Base-by-base conservation (phyloP, 208 protist species). In the Leptomonas seymouri region DNA sequence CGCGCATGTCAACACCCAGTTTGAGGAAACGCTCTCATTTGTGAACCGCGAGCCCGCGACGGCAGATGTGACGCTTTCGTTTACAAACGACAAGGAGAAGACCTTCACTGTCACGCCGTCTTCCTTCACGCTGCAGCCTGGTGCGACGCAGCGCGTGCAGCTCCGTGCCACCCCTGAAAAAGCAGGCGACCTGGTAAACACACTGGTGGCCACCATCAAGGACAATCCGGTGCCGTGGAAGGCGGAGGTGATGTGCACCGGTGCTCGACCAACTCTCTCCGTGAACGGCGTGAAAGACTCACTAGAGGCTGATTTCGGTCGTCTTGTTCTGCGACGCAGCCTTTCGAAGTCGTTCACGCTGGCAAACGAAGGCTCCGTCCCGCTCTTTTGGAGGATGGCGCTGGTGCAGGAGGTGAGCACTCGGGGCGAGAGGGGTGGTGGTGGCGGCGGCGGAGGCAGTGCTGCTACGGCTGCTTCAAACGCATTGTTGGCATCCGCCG, bases 201-300 rank as follows among this genome's bases (percentile, higher is more conserved):
- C 46, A 12, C 78, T 99, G 28, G 71, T 98, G 45, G 94, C 89
- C 27, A 86, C 77, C 45, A 83, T 99, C 51, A 90, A 87, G 70
- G 89, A 98, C 74, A 98, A 98, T 71, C 97, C 97, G 23, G 75
- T 83, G 54, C 95, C 96, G 46, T 95, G 94, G 81, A 73, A 66
- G 54, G 91, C 97, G 63, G 70, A 90, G 44, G 71, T 99, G 48
- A 74, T 48, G 14, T 97, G 89, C 76, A 85, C 87, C 23, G 97
- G 97, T 42, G 83, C 85, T 7, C 80, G 82, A 6, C 97, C 97
- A 21, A 78, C 78, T 5, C 67, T 98, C 23, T 84, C 81, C n/a
- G 62, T 93, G 23, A 75, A 94, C 77, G 95, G 74, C 50, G 69
- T 39, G 76, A 95, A 91, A 76, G 89, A 87, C 45, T 51, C 61